A percentile compares a stretch with the other conserved stretches of the same genome.
phyloP scores from a whole-genome alignment of 2,329 filamentous ascomycete species.

The Orbilia blumenaviensis region DNA sequence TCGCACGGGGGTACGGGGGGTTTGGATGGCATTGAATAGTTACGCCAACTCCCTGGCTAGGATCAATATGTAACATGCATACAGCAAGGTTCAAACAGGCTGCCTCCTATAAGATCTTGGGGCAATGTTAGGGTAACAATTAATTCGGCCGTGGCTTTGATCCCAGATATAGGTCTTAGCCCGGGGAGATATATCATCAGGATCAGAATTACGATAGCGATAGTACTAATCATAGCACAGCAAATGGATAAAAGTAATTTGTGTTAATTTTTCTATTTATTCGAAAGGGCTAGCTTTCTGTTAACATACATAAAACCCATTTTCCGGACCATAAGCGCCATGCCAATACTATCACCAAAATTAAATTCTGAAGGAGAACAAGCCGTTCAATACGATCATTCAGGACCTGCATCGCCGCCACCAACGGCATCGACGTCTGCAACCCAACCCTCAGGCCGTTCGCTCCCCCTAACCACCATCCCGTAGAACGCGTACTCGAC shows the following conservation, averaged over 20 bases:
- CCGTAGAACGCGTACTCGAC: constrained; percentile 92
- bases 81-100: no score
- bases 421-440: constrained; percentile 71
- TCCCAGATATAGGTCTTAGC: no score
- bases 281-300: neutral
- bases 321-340: constrained; percentile 9
- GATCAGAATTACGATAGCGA: neutral
- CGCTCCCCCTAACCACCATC: constrained; percentile 83
- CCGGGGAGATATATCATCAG: neutral
- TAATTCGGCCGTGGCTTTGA: no score
- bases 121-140: no score
- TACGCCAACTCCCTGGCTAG: no score
- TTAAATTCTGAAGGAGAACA: neutral
- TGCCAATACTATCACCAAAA: neutral
- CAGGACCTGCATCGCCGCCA: constrained; percentile 57
- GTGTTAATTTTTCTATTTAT: neutral
- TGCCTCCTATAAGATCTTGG: no score
- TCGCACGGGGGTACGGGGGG: neutral
- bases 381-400: neutral
- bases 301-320: neutral
- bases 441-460: constrained; percentile 90
- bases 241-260: constrained; percentile 13
- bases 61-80: no score
- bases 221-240: neutral
- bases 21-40: no score